Evolutionary conservation across 345 rosid species (phyloP).

Genomic region (Pseudoturritis turrita): DNA sequence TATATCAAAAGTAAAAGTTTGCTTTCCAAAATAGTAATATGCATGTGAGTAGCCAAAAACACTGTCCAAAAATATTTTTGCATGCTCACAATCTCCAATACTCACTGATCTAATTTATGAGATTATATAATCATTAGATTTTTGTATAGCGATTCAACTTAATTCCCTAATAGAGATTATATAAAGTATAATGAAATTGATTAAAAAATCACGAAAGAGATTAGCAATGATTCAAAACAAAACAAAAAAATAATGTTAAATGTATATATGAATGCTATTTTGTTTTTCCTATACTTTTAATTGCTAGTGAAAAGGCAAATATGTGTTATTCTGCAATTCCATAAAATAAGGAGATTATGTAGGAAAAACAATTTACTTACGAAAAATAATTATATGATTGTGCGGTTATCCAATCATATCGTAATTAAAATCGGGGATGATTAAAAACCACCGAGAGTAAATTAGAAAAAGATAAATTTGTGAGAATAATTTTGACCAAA

Average conservation of each 20-base stretch:
- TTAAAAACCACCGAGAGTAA: not conserved
- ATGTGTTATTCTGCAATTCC: not conserved
- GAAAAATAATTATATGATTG: not conserved
- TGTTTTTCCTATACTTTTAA: not conserved
- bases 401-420: not conserved
- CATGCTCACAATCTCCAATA: not conserved
- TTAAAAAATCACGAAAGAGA: not conserved
- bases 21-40: not conserved
- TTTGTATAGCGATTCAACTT: not conserved
- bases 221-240: not conserved
- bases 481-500: not conserved
- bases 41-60: not conserved
- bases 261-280: not conserved
- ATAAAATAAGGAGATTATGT: not conserved
- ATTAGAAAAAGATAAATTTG: not conserved
- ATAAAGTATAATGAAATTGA: not conserved
- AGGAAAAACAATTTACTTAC: not conserved
- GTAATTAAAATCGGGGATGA: not conserved
- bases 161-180: not conserved
- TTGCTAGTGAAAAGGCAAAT: not conserved
- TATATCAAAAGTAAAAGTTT: not conserved
- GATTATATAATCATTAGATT: not conserved
- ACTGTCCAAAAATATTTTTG: not conserved
- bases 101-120: not conserved
- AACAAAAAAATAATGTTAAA: not conserved